phyloP scores from a whole-genome alignment of 192 early-diverging fungal genomes.

The Piromyces finnis region DNA sequence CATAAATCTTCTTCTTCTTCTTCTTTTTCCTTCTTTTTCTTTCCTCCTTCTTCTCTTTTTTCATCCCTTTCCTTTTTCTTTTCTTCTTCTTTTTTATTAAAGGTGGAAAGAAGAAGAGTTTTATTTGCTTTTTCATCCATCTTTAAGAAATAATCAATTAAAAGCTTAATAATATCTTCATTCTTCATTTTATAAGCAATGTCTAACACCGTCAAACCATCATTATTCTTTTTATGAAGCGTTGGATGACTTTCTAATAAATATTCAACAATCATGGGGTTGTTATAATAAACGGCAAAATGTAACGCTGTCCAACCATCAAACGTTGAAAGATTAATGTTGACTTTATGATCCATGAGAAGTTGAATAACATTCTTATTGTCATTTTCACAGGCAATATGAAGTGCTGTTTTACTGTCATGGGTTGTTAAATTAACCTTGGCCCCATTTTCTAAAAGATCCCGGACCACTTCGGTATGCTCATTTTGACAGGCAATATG shows the following conservation, averaged over 20 bases:
- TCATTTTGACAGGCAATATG: not conserved
- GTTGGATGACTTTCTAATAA: not conserved
- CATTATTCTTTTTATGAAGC: not conserved
- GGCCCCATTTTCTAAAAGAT: not conserved
- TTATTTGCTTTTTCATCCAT: not conserved
- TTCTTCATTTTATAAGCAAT: not conserved
- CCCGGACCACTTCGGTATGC: not conserved
- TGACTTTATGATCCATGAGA: not conserved
- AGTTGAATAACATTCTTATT: not conserved
- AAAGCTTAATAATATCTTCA: not conserved
- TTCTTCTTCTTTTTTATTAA: not conserved
- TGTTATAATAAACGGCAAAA: not conserved
- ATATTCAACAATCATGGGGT: not conserved
- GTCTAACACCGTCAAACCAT: not conserved
- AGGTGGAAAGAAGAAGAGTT: not conserved
- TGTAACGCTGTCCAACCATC: not conserved
- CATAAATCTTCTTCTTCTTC: not conserved
- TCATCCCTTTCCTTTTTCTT: too few relatives aligned
- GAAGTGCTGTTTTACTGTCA: not conserved
- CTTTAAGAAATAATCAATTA: not conserved
- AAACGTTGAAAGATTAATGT: not conserved
- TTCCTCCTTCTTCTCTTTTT: not conserved
- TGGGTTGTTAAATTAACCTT: not conserved
- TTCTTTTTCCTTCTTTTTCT: not conserved
- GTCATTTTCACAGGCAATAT: not conserved